Evolutionary conservation across 1,139 yeast genomes (phyloP).

Genomic region (Debaryomycetaceae sp.): DNA sequence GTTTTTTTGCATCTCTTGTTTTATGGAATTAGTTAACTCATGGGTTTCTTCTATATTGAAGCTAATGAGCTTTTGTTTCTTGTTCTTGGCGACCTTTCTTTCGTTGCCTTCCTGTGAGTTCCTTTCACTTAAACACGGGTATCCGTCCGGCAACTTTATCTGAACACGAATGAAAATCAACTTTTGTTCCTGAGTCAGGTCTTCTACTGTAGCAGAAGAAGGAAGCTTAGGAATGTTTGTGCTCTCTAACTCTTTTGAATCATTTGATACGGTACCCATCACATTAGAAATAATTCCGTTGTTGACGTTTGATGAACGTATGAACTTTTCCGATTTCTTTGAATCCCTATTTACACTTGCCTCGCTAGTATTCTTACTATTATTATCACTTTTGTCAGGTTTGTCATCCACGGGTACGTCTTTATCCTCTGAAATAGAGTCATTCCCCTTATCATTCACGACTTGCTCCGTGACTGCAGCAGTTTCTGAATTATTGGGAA

Average conservation of each 20-base stretch:
- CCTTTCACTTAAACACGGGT: slow-evolving; percentile 51
- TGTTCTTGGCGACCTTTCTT: slow-evolving; percentile 9
- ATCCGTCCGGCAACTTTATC: slow-evolving; percentile 63
- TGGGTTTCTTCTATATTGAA: slow-evolving; percentile 77
- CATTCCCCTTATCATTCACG: background rate
- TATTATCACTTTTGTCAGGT: background rate
- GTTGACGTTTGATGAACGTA: background rate
- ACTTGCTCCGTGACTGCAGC: background rate
- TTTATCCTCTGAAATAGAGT: background rate
- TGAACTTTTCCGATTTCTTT: slow-evolving; percentile 1
- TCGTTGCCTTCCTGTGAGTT: slow-evolving; percentile 2
- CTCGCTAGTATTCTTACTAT: background rate
- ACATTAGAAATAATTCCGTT: background rate
- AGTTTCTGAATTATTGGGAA: background rate
- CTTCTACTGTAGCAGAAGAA: slow-evolving; percentile 7
- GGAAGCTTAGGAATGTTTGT: background rate
- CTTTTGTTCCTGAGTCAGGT: slow-evolving; percentile 37
- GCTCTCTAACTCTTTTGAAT: slow-evolving; percentile 3
- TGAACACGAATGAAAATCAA: slow-evolving; percentile 68
- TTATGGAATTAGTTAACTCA: slow-evolving; percentile 49
- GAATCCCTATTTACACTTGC: background rate
- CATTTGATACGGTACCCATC: background rate
- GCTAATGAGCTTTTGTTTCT: slow-evolving; percentile 24
- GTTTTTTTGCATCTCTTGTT: slow-evolving; percentile 46
- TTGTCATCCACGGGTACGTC: background rate